These are phyloP conservation scores for Pulveroboletus frians DNA, from an alignment of 768 basidiomycete genomes.

Conservation along the genomic window DNA sequence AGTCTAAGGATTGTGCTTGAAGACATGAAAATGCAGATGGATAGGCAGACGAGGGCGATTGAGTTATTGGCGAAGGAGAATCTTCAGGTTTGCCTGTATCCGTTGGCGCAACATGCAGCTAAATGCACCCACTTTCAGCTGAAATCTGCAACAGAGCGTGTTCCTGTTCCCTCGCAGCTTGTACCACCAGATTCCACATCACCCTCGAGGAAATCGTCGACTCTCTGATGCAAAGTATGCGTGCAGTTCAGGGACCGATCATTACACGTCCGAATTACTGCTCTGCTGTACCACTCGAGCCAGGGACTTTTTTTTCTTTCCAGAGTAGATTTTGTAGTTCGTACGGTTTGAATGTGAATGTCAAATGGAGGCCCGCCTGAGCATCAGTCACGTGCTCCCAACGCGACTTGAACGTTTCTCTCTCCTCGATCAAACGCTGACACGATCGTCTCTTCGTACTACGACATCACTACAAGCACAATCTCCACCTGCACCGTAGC, in stretches of 20 bases:
- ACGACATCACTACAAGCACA: not conserved
- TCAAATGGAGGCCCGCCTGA: no score
- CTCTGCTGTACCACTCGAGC: not conserved
- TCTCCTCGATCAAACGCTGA: slow-evolving; percentile 16
- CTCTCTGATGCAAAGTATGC: slow-evolving; percentile 2
- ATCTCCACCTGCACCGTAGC: not conserved
- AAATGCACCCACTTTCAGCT: slow-evolving; percentile 8
- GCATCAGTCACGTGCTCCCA: slow-evolving; percentile 26
- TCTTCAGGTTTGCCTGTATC: slow-evolving; percentile 33
- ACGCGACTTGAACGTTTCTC: slow-evolving; percentile 28
- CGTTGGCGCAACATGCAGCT: slow-evolving; percentile 1
- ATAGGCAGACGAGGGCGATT: slow-evolving; percentile 43
- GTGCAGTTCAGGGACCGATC: not conserved
- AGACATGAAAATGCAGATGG: slow-evolving; percentile 46
- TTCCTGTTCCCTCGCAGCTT: slow-evolving; percentile 6
- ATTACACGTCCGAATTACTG: not conserved
- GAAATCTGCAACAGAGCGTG: slow-evolving; percentile 14
- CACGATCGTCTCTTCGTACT: not conserved
- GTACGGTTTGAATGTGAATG: not conserved
- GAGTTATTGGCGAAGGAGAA: slow-evolving; percentile 44
- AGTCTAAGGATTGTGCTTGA: slow-evolving; percentile 35
- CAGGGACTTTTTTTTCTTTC: not conserved
- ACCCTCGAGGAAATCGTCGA: slow-evolving; percentile 14
- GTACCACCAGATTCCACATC: slow-evolving; percentile 9
- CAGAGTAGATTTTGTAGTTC: slow-evolving; percentile 3